These are phyloP conservation scores for Graphilbum fragrans DNA, from an alignment of 2,329 filamentous ascomycete species.

Conservation along the genomic window DNA sequence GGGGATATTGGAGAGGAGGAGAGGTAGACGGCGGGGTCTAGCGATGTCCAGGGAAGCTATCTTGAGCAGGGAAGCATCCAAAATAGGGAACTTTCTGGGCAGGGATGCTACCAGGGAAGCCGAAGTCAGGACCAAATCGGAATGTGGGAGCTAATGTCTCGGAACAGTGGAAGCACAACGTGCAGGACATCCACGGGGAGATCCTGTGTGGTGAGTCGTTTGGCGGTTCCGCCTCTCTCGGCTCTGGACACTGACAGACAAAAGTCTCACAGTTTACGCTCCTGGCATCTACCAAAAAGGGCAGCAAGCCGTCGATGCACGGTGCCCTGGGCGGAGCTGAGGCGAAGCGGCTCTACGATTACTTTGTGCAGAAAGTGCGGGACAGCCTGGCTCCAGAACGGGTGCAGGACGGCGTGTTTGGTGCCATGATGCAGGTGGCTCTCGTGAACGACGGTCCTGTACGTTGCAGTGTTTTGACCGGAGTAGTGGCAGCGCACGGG, in stretches of 20 bases:
- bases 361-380: constrained; percentile 68
- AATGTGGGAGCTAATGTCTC: background rate
- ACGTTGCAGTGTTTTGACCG: constrained; percentile 3
- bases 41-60: constrained; percentile 12
- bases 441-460: constrained; percentile 77
- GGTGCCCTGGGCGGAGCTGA: constrained; percentile 68
- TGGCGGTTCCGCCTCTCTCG: background rate
- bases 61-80: background rate
- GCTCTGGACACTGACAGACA: too few species aligned
- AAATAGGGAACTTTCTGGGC: background rate
- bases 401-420: constrained; percentile 93
- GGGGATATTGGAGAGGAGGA: too few species aligned
- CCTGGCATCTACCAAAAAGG: constrained; percentile 86
- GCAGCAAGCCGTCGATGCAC: constrained; percentile 90
- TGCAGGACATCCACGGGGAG: constrained; percentile 81
- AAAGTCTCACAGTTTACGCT: constrained; percentile 94
- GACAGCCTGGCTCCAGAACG: constrained; percentile 58
- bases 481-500: too few species aligned
- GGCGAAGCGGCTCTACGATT: constrained; percentile 70
- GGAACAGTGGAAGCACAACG: constrained; percentile 74
- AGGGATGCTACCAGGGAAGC: too few species aligned
- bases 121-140: too few species aligned
- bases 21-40: too few species aligned
- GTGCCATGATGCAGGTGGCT: constrained; percentile 97
- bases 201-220: constrained; percentile 70